phyloP scores from a whole-genome alignment of 2,329 filamentous ascomycete genomes.

The Exserohilum turcica region DNA sequence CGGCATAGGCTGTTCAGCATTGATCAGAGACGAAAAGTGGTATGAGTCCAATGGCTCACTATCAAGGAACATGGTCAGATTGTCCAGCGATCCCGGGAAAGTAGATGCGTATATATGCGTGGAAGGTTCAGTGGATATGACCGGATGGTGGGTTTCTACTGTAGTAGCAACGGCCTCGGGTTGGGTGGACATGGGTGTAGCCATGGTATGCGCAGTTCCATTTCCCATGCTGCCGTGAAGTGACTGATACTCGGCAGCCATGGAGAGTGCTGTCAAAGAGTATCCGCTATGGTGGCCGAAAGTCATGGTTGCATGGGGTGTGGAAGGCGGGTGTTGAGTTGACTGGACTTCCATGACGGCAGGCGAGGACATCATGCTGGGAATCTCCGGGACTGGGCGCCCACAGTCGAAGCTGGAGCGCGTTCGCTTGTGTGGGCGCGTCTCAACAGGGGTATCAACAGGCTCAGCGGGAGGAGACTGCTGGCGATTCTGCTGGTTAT shows the following conservation, averaged over 20 bases:
- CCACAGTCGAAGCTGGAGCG: slow-evolving; percentile 34
- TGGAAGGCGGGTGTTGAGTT: slow-evolving; percentile 20
- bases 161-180: slow-evolving; percentile 18
- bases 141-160: slow-evolving; percentile 21
- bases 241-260: slow-evolving; percentile 51
- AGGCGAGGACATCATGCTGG: slow-evolving; percentile 32
- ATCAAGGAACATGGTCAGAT: slow-evolving; percentile 47
- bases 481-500: slow-evolving; percentile 15
- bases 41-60: slow-evolving; percentile 47
- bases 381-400: slow-evolving; percentile 34
- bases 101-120: slow-evolving; percentile 21
- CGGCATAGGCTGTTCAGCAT: slow-evolving; percentile 50
- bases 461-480: slow-evolving; percentile 11
- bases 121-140: slow-evolving; percentile 1
- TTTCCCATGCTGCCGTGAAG: slow-evolving; percentile 38
- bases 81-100: slow-evolving; percentile 44
- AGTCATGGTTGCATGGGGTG: slow-evolving; percentile 19
- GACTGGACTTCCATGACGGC: slow-evolving; percentile 28
- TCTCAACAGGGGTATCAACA: slow-evolving; percentile 20
- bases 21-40: slow-evolving; percentile 48
- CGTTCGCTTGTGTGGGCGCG: slow-evolving; percentile 31
- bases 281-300: slow-evolving; percentile 35
- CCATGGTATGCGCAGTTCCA: slow-evolving; percentile 14
- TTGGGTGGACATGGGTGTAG: slow-evolving; percentile 19
- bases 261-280: slow-evolving; percentile 48